Evolutionary conservation across 2,329 filamentous ascomycete genomes (phyloP), one percentile per base, ranked within the genome.

Genomic region (Pseudogymnoascus verrucosus): DNA sequence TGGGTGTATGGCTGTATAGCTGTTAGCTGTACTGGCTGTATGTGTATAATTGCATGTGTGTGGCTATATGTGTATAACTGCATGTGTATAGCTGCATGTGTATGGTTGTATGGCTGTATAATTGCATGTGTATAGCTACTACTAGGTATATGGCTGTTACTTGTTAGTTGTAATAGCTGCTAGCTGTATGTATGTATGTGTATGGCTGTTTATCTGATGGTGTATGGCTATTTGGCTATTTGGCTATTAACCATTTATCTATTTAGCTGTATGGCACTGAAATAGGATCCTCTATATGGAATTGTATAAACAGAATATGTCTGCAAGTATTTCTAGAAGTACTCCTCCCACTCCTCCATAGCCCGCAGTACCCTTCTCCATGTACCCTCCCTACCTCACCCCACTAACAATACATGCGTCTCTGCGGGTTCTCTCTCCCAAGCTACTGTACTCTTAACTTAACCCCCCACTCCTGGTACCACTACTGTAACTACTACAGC

Each of bases 371-470:
- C 42, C 42, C 19, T 47, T 26, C 19, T 47, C 42, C 42, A 47
- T 47, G 42, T 47, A 47, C 42, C 7, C 1, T 26, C 14, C 42
- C 19, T 47, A 23, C 42, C 4, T 12, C 42, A 47, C 42, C 42
- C 42, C 21, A 47, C 42, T 26, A 47, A 47, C 14, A 21, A 47
- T 47, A 47, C 42, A 47, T 47, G 42, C 42, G 14, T 7, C 19
- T 47, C 19, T 47, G 42, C 21, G 19, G 42, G 42, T 47, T 23
- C 11, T 3, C 21, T 47, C 42, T 12, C 42, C 11, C 42, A 47
- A 47, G 42, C 42, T 47, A 47, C 42, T 47, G 42, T 47, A 47
- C 42, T 47, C 42, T 47, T 47, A 47, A 47, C 42, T 47, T 23
- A 14, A 23, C 11, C 11, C 42, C 42, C 42, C 21, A 47, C 42